Evolutionary conservation across 306 rosid genomes (phyloP).

Genomic region (Glycine soja): DNA sequence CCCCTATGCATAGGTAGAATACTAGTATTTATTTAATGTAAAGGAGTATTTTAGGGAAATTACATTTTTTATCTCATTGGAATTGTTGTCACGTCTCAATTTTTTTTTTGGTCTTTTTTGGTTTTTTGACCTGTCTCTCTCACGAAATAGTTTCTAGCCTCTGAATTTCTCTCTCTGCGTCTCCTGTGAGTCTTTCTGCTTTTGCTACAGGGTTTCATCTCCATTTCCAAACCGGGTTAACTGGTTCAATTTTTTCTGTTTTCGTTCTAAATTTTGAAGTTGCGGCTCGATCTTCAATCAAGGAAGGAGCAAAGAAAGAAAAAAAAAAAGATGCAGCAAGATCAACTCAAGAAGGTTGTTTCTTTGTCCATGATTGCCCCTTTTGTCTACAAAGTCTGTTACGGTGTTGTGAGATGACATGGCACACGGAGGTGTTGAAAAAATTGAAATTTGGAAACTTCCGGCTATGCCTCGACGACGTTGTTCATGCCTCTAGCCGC

Average conservation of each 20-base stretch:
- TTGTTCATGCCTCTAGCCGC: too few relatives aligned
- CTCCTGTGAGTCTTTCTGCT: constrained; percentile 42
- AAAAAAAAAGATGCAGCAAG: constrained; percentile 61
- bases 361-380: constrained; percentile 26
- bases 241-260: constrained; percentile 11
- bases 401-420: constrained; percentile 10
- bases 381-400: constrained; percentile 32
- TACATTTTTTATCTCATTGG: too few relatives aligned
- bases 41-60: too few relatives aligned
- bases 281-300: constrained; percentile 56
- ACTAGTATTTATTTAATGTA: too few relatives aligned
- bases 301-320: neutral
- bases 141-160: too few relatives aligned
- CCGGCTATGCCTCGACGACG: too few relatives aligned
- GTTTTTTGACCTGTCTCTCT: too few relatives aligned
- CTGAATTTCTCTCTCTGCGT: too few relatives aligned
- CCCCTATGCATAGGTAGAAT: too few relatives aligned
- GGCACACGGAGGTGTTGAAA: neutral
- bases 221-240: constrained; percentile 2
- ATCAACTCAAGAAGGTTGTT: constrained; percentile 77
- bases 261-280: constrained; percentile 40
- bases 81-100: too few relatives aligned
- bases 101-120: too few relatives aligned
- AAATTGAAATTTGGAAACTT: constrained; percentile 24
- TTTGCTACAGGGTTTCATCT: constrained; percentile 34